Evolutionary conservation across 805 yeast species (phyloP).

Genomic region (Pachysolen tannophilus): DNA sequence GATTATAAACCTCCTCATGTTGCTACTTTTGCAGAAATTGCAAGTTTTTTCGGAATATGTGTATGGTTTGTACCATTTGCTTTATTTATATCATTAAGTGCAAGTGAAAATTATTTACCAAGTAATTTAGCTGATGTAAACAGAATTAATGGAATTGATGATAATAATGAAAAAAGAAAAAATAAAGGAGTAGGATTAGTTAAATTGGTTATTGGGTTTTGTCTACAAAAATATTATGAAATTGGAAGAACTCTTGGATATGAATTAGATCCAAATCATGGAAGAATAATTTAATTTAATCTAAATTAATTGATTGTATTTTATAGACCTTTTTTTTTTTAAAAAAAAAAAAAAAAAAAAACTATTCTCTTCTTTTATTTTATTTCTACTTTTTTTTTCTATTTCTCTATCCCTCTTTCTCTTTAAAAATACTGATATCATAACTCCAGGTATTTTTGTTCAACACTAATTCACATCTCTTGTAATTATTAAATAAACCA

Average conservation of each 20-base stretch:
- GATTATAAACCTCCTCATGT: slow-evolving; percentile 56
- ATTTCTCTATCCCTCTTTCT: too few species aligned
- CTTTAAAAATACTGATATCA: too few species aligned
- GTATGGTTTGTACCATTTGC: slow-evolving; percentile 95
- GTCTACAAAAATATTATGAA: slow-evolving; percentile 39
- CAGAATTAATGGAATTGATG: slow-evolving; percentile 23
- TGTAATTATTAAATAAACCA: too few species aligned
- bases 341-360: too few species aligned
- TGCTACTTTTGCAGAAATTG: slow-evolving; percentile 81
- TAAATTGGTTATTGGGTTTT: slow-evolving; percentile 49
- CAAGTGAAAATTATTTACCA: slow-evolving; percentile 85
- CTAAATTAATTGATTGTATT: too few species aligned
- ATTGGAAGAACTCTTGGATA: slow-evolving; percentile 53
- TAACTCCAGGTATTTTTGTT: too few species aligned
- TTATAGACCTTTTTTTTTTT: too few species aligned
- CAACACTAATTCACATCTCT: too few species aligned
- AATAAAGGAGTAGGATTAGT: slow-evolving; percentile 57
- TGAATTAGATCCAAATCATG: slow-evolving; percentile 51
- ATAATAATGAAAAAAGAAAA: slow-evolving; percentile 21
- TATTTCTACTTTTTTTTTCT: too few species aligned
- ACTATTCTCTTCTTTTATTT: too few species aligned
- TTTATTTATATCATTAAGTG: slow-evolving; percentile 83
- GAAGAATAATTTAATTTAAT: slow-evolving; percentile 38
- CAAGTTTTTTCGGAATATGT: slow-evolving; percentile 91
- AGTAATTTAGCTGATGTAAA: slow-evolving; percentile 19